Percentiles rank a stretch among this genome's conserved stretches.
These are phyloP conservation scores for Cyclotella cryptica DNA, from an alignment of 108 stramenopile species.

Conservation along the genomic window DNA sequence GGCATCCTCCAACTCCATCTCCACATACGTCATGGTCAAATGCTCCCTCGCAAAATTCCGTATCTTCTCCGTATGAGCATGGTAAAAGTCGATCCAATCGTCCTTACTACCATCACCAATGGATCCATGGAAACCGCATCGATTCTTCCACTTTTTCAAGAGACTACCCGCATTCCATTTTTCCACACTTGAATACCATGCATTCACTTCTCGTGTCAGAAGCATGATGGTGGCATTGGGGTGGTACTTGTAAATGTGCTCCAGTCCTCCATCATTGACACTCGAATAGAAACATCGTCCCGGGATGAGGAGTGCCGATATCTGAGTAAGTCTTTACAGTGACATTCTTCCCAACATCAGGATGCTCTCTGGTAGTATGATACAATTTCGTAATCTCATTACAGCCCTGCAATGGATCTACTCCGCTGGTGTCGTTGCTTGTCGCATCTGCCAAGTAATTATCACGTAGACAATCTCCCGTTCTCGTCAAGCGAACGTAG, in stretches of 20 bases:
- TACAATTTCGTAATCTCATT: background rate
- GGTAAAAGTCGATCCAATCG: slow-evolving; percentile 32
- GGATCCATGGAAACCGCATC: slow-evolving; percentile 15
- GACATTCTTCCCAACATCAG: slow-evolving; percentile 3
- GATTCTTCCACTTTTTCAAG: slow-evolving; percentile 17
- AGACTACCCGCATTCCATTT: slow-evolving; percentile 11
- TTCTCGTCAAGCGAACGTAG: slow-evolving; percentile 9
- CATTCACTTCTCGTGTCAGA: slow-evolving; percentile 15
- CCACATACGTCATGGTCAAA: slow-evolving; percentile 22
- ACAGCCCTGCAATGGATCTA: background rate
- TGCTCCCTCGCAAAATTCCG: slow-evolving; percentile 23
- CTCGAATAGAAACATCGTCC: slow-evolving; percentile 37
- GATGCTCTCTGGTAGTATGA: background rate
- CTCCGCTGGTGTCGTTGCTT: background rate
- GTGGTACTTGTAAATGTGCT: slow-evolving; percentile 32
- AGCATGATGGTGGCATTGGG: slow-evolving; percentile 40
- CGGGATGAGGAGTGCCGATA: slow-evolving; percentile 31
- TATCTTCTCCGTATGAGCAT: slow-evolving; percentile 26
- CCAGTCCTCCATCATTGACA: slow-evolving; percentile 40
- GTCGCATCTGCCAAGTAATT: slow-evolving; percentile 12
- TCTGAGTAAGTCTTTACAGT: slow-evolving; percentile 20
- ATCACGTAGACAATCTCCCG: slow-evolving; percentile 29
- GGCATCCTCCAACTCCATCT: slow-evolving; percentile 24
- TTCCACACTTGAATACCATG: slow-evolving; percentile 15
- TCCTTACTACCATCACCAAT: slow-evolving; percentile 5